These are phyloP conservation scores for Lasiodiplodia sp. DNA, from an alignment of 2,329 filamentous ascomycete genomes.

Conservation along the genomic window DNA sequence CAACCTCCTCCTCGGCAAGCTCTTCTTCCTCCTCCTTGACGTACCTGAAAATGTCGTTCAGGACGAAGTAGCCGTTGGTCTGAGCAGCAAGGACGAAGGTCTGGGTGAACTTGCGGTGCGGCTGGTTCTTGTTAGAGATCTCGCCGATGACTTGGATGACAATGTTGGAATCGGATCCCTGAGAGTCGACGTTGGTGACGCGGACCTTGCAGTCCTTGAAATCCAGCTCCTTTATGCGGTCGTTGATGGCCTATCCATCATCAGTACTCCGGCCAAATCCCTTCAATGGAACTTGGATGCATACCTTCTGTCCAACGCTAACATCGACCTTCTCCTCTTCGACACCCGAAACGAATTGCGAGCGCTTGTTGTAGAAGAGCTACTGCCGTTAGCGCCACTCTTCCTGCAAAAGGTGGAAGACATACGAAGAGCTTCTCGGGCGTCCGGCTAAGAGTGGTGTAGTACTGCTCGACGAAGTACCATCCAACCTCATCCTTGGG, in stretches of 20 bases:
- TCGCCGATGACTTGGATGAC: slow-evolving; percentile 98
- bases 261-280: not conserved
- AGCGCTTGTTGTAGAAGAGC: slow-evolving; percentile 95
- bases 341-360: slow-evolving; percentile 90
- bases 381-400: slow-evolving; percentile 35
- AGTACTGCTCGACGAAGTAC: slow-evolving; percentile 99
- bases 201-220: slow-evolving; percentile 99
- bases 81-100: slow-evolving; percentile 97
- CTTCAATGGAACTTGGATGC: slow-evolving; percentile 37
- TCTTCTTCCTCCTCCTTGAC: slow-evolving; percentile 84
- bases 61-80: slow-evolving; percentile 95
- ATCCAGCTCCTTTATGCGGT: slow-evolving; percentile 90
- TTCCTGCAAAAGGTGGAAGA: slow-evolving; percentile 28
- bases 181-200: slow-evolving; percentile 96
- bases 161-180: slow-evolving; percentile 90
- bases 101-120: slow-evolving; percentile 95
- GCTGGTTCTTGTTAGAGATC: slow-evolving; percentile 90
- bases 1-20: slow-evolving; percentile 53
- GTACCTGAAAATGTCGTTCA: slow-evolving; percentile 98
- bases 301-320: slow-evolving; percentile 84
- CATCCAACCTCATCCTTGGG: slow-evolving; percentile 95
- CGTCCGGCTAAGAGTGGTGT: slow-evolving; percentile 93
- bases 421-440: slow-evolving; percentile 86
- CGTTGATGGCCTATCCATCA: slow-evolving; percentile 77
- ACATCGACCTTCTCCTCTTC: slow-evolving; percentile 90